phyloP scores from a whole-genome alignment of 208 protist species.

The Leishmania aethiopica region DNA sequence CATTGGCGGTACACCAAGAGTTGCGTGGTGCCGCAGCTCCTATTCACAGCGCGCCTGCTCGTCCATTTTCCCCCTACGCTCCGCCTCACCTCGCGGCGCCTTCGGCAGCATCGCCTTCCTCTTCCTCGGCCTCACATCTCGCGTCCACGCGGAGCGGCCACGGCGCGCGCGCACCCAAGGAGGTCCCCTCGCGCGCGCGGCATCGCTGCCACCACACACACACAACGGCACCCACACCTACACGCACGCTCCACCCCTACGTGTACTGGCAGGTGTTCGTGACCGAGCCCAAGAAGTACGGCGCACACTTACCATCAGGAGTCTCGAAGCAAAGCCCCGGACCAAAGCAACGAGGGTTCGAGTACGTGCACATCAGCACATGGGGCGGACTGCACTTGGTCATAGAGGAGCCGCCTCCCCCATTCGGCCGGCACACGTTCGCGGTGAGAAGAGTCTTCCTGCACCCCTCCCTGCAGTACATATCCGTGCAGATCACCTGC shows the following conservation, averaged over 20 bases:
- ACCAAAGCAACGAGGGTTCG: neutral
- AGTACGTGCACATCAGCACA: constrained; percentile 37
- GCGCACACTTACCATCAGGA: constrained; percentile 23
- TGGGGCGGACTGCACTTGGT: constrained; percentile 41
- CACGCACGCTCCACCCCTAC: neutral
- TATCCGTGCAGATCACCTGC: constrained; percentile 27
- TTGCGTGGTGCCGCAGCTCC: neutral
- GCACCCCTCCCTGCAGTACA: constrained; percentile 24
- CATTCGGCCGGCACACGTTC: constrained; percentile 8
- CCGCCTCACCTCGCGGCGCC: neutral
- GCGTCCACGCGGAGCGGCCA: neutral
- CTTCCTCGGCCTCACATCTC: neutral
- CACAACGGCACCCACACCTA: neutral
- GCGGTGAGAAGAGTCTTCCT: constrained; percentile 1
- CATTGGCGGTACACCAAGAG: neutral
- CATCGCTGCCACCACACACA: neutral
- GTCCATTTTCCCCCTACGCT: neutral
- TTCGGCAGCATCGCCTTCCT: neutral
- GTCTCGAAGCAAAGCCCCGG: constrained; percentile 3
- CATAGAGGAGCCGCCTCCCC: constrained; percentile 11
- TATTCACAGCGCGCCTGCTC: neutral
- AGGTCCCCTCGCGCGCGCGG: neutral
- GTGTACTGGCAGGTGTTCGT: constrained; percentile 10
- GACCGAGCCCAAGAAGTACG: constrained; percentile 12
- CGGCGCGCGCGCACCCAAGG: neutral